Percentiles rank a stretch among this genome's conserved stretches.
Conservation (phyloP, 352 stramenopile genomes). For the Pythium aristosporum region DNA sequence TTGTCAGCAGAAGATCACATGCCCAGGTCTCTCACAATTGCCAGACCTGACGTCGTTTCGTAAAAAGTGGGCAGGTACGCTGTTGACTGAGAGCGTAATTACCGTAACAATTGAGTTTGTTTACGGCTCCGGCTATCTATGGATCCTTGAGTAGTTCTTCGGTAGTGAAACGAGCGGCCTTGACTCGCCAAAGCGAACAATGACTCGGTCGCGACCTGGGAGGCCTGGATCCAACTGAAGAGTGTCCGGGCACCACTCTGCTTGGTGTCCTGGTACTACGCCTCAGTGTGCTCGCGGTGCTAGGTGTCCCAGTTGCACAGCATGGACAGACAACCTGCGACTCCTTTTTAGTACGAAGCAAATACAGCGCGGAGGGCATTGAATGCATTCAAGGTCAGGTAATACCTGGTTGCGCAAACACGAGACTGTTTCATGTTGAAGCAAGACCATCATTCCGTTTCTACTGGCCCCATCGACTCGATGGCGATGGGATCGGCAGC, state of each 20-base stretch:
- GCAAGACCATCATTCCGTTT: conserved; percentile 4
- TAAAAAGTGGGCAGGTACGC: too few species aligned
- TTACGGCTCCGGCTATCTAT: neutral
- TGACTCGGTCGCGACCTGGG: conserved; percentile 47
- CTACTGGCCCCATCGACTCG: too few species aligned
- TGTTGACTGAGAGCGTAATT: neutral
- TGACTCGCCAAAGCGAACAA: too few species aligned
- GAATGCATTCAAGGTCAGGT: too few species aligned
- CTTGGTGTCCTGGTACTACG: conserved; percentile 41
- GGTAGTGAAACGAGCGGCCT: neutral
- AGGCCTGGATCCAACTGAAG: conserved; percentile 70
- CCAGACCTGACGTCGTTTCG: too few species aligned
- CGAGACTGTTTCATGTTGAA: conserved; percentile 3
- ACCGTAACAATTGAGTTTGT: too few species aligned
- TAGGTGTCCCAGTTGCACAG: conserved; percentile 39
- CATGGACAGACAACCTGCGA: neutral
- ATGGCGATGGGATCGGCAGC: too few species aligned
- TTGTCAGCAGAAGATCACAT: neutral
- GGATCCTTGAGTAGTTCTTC: neutral
- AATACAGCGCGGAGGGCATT: too few species aligned
- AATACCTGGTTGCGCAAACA: conserved; percentile 10
- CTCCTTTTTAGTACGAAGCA: too few species aligned
- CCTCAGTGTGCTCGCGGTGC: conserved; percentile 50
- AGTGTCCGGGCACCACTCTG: conserved; percentile 55
- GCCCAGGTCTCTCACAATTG: too few species aligned